Percentiles rank a stretch among this genome's conserved stretches.
phyloP scores from a whole-genome alignment of 2,329 filamentous ascomycete species.

The Cadophora sp. region DNA sequence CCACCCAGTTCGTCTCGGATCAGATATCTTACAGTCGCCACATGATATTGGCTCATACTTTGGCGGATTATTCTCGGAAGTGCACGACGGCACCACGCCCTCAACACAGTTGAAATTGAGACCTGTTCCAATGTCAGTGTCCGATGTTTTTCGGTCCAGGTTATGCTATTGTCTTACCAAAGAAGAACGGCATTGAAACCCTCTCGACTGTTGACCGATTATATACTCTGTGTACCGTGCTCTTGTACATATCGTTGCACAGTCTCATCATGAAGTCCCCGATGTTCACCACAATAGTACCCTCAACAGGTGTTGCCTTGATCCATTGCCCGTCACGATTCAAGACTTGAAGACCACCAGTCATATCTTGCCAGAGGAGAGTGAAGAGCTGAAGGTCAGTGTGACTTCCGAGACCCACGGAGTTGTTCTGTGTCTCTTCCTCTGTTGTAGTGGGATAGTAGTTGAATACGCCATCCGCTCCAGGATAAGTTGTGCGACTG shows the following conservation, averaged over 20 bases:
- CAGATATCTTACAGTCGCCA: conserved; percentile 49
- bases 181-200: conserved; percentile 64
- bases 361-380: conserved; percentile 55
- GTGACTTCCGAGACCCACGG: conserved; percentile 54
- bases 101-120: conserved; percentile 54
- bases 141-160: neutral
- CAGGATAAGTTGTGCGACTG: conserved; percentile 58
- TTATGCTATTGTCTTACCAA: conserved; percentile 46
- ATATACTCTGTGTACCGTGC: conserved; percentile 58
- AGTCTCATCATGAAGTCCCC: conserved; percentile 59
- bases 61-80: conserved; percentile 53
- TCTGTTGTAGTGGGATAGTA: conserved; percentile 52
- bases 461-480: conserved; percentile 51
- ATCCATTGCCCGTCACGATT: conserved; percentile 53
- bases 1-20: neutral
- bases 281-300: conserved; percentile 59
- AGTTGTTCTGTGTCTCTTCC: conserved; percentile 40
- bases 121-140: conserved; percentile 1
- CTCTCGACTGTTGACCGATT: conserved; percentile 51
- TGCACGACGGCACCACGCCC: conserved; percentile 56
- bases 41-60: conserved; percentile 60
- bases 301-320: conserved; percentile 52
- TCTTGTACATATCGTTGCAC: conserved; percentile 57
- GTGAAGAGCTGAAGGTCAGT: conserved; percentile 58
- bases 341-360: conserved; percentile 52